Conservation (phyloP, 1,284 basidiomycete genomes). For the Peniophora sp. region DNA sequence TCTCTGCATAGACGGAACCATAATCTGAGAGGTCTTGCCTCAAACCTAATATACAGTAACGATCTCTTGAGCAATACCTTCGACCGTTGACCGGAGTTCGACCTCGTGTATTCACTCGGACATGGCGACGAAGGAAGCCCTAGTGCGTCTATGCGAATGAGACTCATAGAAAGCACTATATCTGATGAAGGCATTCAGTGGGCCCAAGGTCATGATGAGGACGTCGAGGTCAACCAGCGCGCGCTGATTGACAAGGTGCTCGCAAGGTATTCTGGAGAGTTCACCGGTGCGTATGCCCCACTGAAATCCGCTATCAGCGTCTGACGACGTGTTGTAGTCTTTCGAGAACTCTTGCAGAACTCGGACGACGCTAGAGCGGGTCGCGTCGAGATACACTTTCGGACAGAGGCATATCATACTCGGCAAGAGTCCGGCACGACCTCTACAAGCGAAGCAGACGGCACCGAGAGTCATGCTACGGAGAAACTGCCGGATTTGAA, state of each 20-base stretch:
- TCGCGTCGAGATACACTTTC: constrained; percentile 77
- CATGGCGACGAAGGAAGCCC: not conserved
- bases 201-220: constrained; percentile 69
- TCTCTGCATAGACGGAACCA: too few species aligned
- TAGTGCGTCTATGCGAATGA: not conserved
- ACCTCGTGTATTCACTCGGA: too few species aligned
- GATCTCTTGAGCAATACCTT: too few species aligned
- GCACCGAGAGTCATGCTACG: not conserved
- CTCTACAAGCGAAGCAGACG: constrained; percentile 5
- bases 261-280: constrained; percentile 91
- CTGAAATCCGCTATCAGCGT: not conserved
- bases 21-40: too few species aligned
- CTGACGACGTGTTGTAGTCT: constrained; percentile 40
- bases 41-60: too few species aligned
- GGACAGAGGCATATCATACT: constrained; percentile 52
- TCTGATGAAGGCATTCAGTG: constrained; percentile 34
- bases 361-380: constrained; percentile 89
- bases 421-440: constrained; percentile 21
- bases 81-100: too few species aligned
- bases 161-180: not conserved
- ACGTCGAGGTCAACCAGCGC: constrained; percentile 92
- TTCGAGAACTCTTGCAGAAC: constrained; percentile 89
- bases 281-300: constrained; percentile 53
- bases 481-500: constrained; percentile 51
- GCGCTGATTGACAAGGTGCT: constrained; percentile 92